These are phyloP conservation scores for Allium sativum DNA, from an alignment of 106 monocot species.

Conservation along the genomic window DNA sequence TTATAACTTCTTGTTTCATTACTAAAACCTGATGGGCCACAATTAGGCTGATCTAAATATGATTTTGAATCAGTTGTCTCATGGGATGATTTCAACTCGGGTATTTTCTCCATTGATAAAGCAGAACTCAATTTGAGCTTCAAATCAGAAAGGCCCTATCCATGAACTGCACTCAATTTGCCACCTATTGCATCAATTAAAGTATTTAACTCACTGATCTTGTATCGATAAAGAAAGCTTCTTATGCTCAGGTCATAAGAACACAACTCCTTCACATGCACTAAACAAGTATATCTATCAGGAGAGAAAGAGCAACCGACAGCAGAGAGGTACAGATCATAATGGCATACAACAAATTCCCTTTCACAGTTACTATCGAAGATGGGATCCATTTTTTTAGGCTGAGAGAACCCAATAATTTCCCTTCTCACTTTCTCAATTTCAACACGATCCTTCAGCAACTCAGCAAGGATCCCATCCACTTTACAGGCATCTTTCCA, in stretches of 20 bases:
- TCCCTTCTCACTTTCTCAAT: constrained; percentile 45
- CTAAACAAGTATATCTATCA: constrained; percentile 68
- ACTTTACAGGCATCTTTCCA: constrained; percentile 63
- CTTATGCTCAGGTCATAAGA: constrained; percentile 45
- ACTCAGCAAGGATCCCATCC: constrained; percentile 35
- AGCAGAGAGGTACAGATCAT: constrained; percentile 85
- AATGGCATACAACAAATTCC: constrained; percentile 73
- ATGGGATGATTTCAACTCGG: constrained; percentile 4
- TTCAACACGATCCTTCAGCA: constrained; percentile 60
- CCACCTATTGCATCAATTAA: constrained; percentile 70
- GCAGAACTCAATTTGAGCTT: constrained; percentile 34
- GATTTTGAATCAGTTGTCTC: constrained; percentile 2
- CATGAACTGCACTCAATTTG: constrained; percentile 66
- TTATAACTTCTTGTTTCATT: constrained; percentile 7
- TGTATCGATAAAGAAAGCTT: constrained; percentile 65
- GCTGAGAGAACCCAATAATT: constrained; percentile 31
- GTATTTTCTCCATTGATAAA: constrained; percentile 15
- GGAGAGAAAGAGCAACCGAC: constrained; percentile 54
- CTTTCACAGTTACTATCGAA: constrained; percentile 63
- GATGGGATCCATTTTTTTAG: constrained; percentile 60
- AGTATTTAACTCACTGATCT: constrained; percentile 55
- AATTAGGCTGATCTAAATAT: constrained; percentile 3
- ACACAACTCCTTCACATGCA: constrained; percentile 74
- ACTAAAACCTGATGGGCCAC: background rate
- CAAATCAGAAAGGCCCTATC: constrained; percentile 64